phyloP scores from a whole-genome alignment of 352 stramenopile species.

The Globisporangium cylindrosporum region DNA sequence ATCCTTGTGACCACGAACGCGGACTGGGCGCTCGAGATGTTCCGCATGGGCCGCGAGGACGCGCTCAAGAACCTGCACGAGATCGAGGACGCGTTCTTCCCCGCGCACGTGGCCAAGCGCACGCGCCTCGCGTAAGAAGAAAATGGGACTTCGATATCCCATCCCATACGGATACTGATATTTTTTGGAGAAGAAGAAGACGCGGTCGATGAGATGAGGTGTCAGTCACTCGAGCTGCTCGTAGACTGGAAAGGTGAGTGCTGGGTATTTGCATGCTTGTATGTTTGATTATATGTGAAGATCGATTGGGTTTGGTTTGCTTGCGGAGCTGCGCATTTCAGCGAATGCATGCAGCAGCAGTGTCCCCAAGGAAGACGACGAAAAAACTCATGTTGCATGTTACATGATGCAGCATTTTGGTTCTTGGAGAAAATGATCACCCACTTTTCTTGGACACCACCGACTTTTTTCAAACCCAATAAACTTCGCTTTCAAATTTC shows the following conservation, averaged over 20 bases:
- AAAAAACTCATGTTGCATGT: background rate
- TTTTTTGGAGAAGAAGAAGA: background rate
- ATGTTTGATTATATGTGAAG: background rate
- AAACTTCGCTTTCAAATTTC: background rate
- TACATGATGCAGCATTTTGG: background rate
- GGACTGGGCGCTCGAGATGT: constrained; percentile 71
- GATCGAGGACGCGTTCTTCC: constrained; percentile 37
- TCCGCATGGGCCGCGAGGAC: constrained; percentile 77
- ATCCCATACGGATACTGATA: background rate
- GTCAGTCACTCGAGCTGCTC: background rate
- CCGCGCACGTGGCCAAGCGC: constrained; percentile 6
- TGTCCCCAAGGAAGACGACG: background rate
- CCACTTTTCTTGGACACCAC: background rate
- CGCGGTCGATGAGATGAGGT: background rate
- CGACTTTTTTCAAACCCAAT: background rate
- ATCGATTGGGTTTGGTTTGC: background rate
- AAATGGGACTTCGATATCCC: background rate
- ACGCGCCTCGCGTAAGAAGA: background rate
- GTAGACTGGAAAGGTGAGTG: background rate
- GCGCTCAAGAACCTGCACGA: constrained; percentile 64
- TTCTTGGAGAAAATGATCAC: background rate
- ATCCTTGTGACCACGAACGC: constrained; percentile 72
- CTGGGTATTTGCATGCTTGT: background rate
- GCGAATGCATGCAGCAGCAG: background rate
- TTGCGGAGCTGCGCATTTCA: background rate